A percentile compares a stretch with the other conserved stretches of the same genome.
These are phyloP conservation scores for Flaveria brownii DNA, from an alignment of 129 eudicot genomes.

Conservation along the genomic window DNA sequence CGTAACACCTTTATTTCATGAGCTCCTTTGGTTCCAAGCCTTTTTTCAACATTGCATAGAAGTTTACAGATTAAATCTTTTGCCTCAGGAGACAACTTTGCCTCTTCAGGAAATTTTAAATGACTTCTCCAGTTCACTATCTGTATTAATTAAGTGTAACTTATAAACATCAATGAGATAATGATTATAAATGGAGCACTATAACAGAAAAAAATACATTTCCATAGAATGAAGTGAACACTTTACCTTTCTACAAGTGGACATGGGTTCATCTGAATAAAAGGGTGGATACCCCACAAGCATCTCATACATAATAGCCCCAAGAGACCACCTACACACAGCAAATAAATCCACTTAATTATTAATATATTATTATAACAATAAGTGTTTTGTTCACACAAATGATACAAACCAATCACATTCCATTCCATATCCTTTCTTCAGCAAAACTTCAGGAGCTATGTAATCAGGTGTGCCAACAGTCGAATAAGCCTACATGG, in stretches of 20 bases:
- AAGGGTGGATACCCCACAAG: slow-evolving; percentile 91
- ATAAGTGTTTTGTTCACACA: not conserved
- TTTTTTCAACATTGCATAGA: slow-evolving; percentile 87
- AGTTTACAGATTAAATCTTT: slow-evolving; percentile 94
- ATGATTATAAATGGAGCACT: not conserved
- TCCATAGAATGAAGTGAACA: not conserved
- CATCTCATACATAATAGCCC: slow-evolving; percentile 91
- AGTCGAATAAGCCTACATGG: slow-evolving; percentile 76
- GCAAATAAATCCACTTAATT: slow-evolving; percentile 2
- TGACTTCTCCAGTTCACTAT: slow-evolving; percentile 98
- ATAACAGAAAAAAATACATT: not conserved
- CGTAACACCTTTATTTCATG: slow-evolving; percentile 82
- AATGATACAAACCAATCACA: slow-evolving; percentile 82
- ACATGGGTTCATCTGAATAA: slow-evolving; percentile 85
- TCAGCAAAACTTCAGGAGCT: slow-evolving; percentile 95
- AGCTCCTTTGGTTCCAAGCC: slow-evolving; percentile 98
- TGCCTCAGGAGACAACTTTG: slow-evolving; percentile 84
- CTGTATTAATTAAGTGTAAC: slow-evolving; percentile 42
- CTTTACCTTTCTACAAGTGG: slow-evolving; percentile 78
- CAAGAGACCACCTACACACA: slow-evolving; percentile 76
- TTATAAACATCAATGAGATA: slow-evolving; percentile 13
- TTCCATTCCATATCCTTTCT: slow-evolving; percentile 98
- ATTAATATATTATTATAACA: not conserved
- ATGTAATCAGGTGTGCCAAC: slow-evolving; percentile 49
- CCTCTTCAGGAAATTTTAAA: slow-evolving; percentile 96